Base-by-base conservation (phyloP, 768 basidiomycete species). In the Rickenella mellea region DNA sequence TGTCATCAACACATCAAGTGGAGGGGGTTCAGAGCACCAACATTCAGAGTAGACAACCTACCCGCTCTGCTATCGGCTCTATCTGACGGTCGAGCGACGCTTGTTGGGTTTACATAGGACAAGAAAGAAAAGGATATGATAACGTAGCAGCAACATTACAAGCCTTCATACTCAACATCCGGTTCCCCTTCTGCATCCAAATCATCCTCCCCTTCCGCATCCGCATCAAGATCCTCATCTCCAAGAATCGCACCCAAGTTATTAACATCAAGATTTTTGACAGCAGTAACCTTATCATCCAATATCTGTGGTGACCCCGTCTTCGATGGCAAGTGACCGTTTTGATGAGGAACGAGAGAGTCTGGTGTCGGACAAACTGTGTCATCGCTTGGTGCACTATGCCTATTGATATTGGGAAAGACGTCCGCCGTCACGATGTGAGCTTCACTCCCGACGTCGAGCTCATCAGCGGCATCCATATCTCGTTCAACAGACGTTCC, bases 301-400 rank as follows among this genome's bases (percentile, higher is more conserved):
- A 17, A 9, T 17, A 5, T 17, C 12, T 10, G 33, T 36, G 33
- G 33, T 11, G 33, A 33, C 14, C 5, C 8, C 24, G 19, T 41
- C 10, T 7, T 41, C 7, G 17, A 27, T 11, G 40, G 10, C 31
- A 7, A 14, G 12, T 4, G 19, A 21, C 10, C 11, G 12, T 19
- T n/a, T 19, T 20, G 20, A 9, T 15, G 28, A 38, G 4, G 33
- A 36, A 36, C 19, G 33, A 17, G 33, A 21, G 39, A n/a, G 30
- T 48, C 55, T 27, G 70, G 65, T 10, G 54, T 47, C 12, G 61
- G 66, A 35, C 66, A 65, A 30, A 78, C 63, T 7, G 73, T 78
- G 41, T 73, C 74, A 46, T 80, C 80, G 51, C 71, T 78, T 24
- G 73, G 72, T 44, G 68, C 63, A 48, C 78, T 79, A 51, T 72